Base-by-base conservation (phyloP, 805 yeast species). In the Zygoascus biomembranicola region DNA sequence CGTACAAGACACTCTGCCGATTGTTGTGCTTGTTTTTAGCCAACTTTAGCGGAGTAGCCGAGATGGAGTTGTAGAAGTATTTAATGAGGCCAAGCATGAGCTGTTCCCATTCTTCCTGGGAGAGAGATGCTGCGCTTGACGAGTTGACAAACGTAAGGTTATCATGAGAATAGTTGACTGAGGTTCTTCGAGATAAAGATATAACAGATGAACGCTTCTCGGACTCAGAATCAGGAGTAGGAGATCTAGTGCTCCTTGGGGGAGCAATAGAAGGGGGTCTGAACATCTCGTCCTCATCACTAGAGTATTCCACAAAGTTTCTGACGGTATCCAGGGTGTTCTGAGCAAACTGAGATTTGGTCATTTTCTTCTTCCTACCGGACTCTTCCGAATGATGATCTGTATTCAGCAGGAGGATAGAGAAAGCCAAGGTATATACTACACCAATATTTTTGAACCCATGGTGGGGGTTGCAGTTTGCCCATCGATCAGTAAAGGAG, bases 381-480 rank as follows among this genome's bases (percentile, higher is more conserved):
- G 55, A 63, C 37, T 73, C 76, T 43, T 73, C 60, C 54, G 84
- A 81, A 68, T 87, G 88, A 47, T 86, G 72, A 54, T 89, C 90
- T 0, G 95, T 85, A 66, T 88, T 88, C 50, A 87, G 72, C 51
- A 88, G 75, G 51, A 88, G 74, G 59, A 88, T 71, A 2, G 90
- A 78, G 68, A 87, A 88, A 37, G 87, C 74, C 4, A 87, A 73
- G 32, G 88, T 79, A 65, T 87, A 88, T 54, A 85, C 80, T 49
- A 74, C 85, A 60, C 74, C 78, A 52, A 69, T 70, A 61, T 76
- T 78, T 63, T 72, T 77, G 66, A 72, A 81, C 45, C 73, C 73
- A 65, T 74, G 77, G 52, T 61, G 69, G 28, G 74, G 69, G 71
- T 80, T 70, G 67, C 67, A 78, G 31, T 66, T 67, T 31, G 73